These are phyloP conservation scores for Botrytis sinoallii DNA, from an alignment of 2,329 filamentous ascomycete species.

Conservation along the genomic window DNA sequence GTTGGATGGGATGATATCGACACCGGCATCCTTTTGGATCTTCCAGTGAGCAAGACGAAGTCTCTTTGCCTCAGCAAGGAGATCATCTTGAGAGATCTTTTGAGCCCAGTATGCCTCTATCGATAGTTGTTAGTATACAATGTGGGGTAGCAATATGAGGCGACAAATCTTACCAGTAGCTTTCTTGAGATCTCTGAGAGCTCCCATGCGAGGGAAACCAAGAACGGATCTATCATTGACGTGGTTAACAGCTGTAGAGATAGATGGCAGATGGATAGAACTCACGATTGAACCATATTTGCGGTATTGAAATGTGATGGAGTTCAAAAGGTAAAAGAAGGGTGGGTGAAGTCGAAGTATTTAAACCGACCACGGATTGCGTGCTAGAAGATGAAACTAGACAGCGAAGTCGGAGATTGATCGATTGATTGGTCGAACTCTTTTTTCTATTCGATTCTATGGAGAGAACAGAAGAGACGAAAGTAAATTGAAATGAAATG, in stretches of 20 bases:
- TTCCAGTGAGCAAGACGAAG: slow-evolving; percentile 97
- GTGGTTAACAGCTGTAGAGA: slow-evolving; percentile 21
- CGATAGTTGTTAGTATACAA: slow-evolving; percentile 12
- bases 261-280: slow-evolving; percentile 24
- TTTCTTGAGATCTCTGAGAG: slow-evolving; percentile 99
- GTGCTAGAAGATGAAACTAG: slow-evolving; percentile 16
- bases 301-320: slow-evolving; percentile 27
- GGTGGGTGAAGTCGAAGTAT: neutral
- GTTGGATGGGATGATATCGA: slow-evolving; percentile 97
- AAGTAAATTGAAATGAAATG: neutral
- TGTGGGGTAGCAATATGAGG: slow-evolving; percentile 14
- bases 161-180: slow-evolving; percentile 55
- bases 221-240: slow-evolving; percentile 60
- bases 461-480: neutral
- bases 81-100: slow-evolving; percentile 88
- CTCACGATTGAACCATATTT: slow-evolving; percentile 61
- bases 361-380: slow-evolving; percentile 5
- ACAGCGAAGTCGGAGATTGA: slow-evolving; percentile 17
- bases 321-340: neutral
- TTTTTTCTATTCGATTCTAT: slow-evolving; percentile 9
- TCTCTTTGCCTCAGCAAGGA: slow-evolving; percentile 92
- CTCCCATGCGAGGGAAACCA: slow-evolving; percentile 99
- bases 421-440: neutral
- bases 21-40: slow-evolving; percentile 98
- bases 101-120: slow-evolving; percentile 89